Percentiles rank a stretch among this genome's conserved stretches.
Conservation (phyloP, 225 moss, liverwort and hornwort genomes). For the Marchantia paleacea region DNA sequence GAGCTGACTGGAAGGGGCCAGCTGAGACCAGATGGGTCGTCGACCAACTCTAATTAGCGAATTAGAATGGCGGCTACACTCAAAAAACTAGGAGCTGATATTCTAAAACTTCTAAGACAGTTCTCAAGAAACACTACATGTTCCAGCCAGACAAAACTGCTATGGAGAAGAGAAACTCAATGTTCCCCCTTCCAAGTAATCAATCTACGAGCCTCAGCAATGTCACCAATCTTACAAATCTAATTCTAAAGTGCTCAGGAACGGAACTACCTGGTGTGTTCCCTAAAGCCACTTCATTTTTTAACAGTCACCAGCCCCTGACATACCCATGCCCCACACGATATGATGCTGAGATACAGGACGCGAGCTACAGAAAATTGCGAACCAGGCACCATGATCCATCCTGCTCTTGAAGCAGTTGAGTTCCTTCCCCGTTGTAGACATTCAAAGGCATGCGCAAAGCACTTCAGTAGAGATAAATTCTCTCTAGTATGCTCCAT, state of each 20-base stretch:
- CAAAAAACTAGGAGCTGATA: slow-evolving; percentile 26
- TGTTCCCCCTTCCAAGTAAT: slow-evolving; percentile 27
- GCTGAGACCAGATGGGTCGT: slow-evolving; percentile 29
- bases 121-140: slow-evolving; percentile 27
- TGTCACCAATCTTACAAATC: slow-evolving; percentile 34
- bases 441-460: slow-evolving; percentile 1
- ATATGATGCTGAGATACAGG: slow-evolving; percentile 7
- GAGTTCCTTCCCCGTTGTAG: slow-evolving; percentile 5
- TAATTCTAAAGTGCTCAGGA: slow-evolving; percentile 33
- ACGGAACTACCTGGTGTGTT: slow-evolving; percentile 21
- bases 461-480: slow-evolving; percentile 1
- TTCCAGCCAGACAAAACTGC: slow-evolving; percentile 35
- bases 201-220: slow-evolving; percentile 33
- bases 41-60: slow-evolving; percentile 26
- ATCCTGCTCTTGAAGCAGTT: slow-evolving; percentile 14
- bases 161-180: slow-evolving; percentile 20
- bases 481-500: neutral
- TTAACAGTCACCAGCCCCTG: slow-evolving; percentile 9
- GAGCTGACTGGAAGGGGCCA: slow-evolving; percentile 18
- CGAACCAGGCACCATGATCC: slow-evolving; percentile 18
- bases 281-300: slow-evolving; percentile 21
- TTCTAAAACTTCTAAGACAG: slow-evolving; percentile 24
- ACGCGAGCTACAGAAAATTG: slow-evolving; percentile 20
- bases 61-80: slow-evolving; percentile 26
- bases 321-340: slow-evolving; percentile 8